Conservation (phyloP, 306 rosid genomes). For the Abrus pulchellus region DNA sequence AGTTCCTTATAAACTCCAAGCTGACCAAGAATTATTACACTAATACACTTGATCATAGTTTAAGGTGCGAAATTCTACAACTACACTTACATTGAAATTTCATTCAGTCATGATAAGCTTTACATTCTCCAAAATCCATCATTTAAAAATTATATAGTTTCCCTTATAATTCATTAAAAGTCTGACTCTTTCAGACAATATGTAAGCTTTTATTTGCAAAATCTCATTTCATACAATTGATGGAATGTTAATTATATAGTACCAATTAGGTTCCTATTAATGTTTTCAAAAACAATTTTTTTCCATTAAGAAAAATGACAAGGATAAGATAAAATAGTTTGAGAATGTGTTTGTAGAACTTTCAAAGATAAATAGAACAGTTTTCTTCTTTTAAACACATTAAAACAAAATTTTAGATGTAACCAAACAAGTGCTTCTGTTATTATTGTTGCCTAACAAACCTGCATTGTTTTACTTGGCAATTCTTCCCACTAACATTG, state of each 20-base stretch:
- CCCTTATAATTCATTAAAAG: constrained; percentile 9
- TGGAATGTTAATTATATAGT: constrained; percentile 13
- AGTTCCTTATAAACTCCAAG: constrained; percentile 1
- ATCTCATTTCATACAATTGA: constrained; percentile 27
- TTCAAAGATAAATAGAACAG: constrained; percentile 18
- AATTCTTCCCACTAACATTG: constrained; percentile 7
- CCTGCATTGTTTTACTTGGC: constrained; percentile 14
- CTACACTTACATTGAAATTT: constrained; percentile 24
- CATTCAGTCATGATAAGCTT: constrained; percentile 37
- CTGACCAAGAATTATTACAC: constrained; percentile 13
- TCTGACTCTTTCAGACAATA: constrained; percentile 1
- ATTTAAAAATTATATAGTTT: not conserved
- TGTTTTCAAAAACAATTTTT: constrained; percentile 22
- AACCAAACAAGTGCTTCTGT: constrained; percentile 13
- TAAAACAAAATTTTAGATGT: constrained; percentile 21
- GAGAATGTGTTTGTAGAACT: constrained; percentile 6
- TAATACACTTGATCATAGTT: constrained; percentile 24
- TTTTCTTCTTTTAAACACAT: not conserved
- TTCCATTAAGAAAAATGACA: not conserved
- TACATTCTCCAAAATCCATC: constrained; percentile 30
- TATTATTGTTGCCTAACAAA: constrained; percentile 15
- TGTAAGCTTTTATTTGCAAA: constrained; percentile 12
- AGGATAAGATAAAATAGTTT: constrained; percentile 4
- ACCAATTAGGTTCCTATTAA: constrained; percentile 2
- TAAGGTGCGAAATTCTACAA: not conserved